Base-by-base conservation (phyloP, 192 early-diverging fungal genomes). In the Gaertneriomyces semiglobifer region DNA sequence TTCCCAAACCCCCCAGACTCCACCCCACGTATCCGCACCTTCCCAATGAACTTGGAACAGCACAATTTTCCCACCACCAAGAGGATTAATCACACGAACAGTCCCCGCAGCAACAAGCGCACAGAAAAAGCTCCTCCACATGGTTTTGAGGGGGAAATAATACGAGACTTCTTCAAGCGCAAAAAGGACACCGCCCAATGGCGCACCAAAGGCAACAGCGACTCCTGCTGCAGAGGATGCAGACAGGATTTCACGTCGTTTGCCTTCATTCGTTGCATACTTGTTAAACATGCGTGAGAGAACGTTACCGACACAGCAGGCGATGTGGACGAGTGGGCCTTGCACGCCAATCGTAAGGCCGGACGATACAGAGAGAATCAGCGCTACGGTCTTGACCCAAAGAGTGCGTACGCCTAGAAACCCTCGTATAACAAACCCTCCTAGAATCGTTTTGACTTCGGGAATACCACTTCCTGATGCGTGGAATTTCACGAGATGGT, bases 61-160 rank as follows among this genome's bases (percentile, higher is more conserved):
- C 7, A 79, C 70, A 12, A 96, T 70, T 75, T 95, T 95, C 48
- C 94, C 94, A 11, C 92, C 93, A 43, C 96, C 79, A 64, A 95
- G 92, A 6, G 97, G 97, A 71, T 99, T 76, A 41, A 81, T 79
- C 9, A 82, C 9, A 18, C 74, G 55, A n/a, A 68, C 55, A 19
- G 91, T 91, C 19, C 92, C 86, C 5, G 94, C 96, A 0, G 92
- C 95, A 12, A 95, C 86, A 77, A 99, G 84, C 0, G 95, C 95
- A 73, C 93, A 94, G 76, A 99, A 93, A 77, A 99, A 99, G 63
- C 87, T 88, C 38, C 92, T 80, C 92, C 93, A 96, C 85, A 99
- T 90, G 4, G 95, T 95, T 66, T 92, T 89, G 18, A 88, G 87
- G 5, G 94, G 94, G 63, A 99, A 97, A 62, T 89, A 92, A 46